phyloP scores from a whole-genome alignment of 192 early-diverging fungal genomes.

The Allomyces macrogynus region DNA sequence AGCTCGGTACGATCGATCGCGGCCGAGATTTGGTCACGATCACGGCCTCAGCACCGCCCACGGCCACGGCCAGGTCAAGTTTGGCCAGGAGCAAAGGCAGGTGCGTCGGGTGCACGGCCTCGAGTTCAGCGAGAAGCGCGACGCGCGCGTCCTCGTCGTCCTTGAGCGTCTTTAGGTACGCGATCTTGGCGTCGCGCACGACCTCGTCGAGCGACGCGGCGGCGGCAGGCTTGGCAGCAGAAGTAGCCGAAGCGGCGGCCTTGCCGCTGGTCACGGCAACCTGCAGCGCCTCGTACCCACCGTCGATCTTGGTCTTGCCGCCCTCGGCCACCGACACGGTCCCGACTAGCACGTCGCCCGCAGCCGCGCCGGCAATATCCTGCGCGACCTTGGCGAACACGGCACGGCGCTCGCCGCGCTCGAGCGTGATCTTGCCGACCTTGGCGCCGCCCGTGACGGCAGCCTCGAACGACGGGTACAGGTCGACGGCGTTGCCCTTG shows the following conservation, averaged over 20 bases:
- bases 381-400: slow-evolving; percentile 9
- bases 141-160: slow-evolving; percentile 28
- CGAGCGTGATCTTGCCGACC: slow-evolving; percentile 34
- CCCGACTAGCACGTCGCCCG: slow-evolving; percentile 63
- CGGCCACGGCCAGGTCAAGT: slow-evolving; percentile 30
- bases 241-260: slow-evolving; percentile 24
- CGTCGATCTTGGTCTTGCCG: slow-evolving; percentile 15
- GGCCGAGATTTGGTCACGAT: slow-evolving; percentile 30
- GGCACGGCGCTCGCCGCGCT: slow-evolving; percentile 19
- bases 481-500: slow-evolving; percentile 26
- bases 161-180: slow-evolving; percentile 58
- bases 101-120: slow-evolving; percentile 32
- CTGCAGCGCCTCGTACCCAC: not conserved
- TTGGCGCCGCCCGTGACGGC: slow-evolving; percentile 28
- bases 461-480: slow-evolving; percentile 33
- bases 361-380: slow-evolving; percentile 42
- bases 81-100: slow-evolving; percentile 30
- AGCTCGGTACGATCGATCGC: slow-evolving; percentile 39
- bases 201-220: slow-evolving; percentile 38
- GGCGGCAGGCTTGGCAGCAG: slow-evolving; percentile 17
- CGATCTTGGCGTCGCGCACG: slow-evolving; percentile 55
- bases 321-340: slow-evolving; percentile 29
- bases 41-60: slow-evolving; percentile 27
- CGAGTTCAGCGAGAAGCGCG: slow-evolving; percentile 32
- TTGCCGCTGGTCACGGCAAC: slow-evolving; percentile 5